Base-by-base conservation (phyloP, 495 filamentous ascomycete genomes). In the Penicillium antarcticum region DNA sequence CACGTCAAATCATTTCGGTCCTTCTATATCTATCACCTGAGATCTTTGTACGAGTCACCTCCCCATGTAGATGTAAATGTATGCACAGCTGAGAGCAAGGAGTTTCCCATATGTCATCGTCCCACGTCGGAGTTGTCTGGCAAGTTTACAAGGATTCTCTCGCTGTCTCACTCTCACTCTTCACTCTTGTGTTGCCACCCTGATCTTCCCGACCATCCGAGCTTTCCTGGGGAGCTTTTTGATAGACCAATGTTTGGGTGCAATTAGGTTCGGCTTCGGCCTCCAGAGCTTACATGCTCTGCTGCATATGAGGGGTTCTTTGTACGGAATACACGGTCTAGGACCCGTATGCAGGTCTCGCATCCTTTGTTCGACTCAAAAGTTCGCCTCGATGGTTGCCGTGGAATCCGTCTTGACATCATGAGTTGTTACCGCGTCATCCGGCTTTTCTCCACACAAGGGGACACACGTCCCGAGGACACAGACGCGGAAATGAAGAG, bases 41-140 rank as follows among this genome's bases (percentile, higher is more conserved):
- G 6, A 29, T 26, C n/a, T 19, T 54, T 33, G 52, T 39, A 54
- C 52, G 49, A 42, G 45, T 55, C 52, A 49, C 35, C 32, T 48
- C 12, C 17, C 12, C 26, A 29, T 29, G 26, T 29, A 29, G 26
- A 29, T 29, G 26, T 29, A 29, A 29, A 29, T 29, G 26, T 1
- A 9, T 29, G 26, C 23, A 33, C 46, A 39, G 42, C 24, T 2
- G 38, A 46, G 38, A 49, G 58, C 58, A 65, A 57, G 61, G 61
- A 59, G 59, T 29, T 43, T 57, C 55, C 48, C 48, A 39, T 56
- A 60, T 61, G 61, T 65, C 61, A 64, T 62, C 21, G 61, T 62
- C 52, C 61, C 45, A 65, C 61, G 7, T 57, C 35, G 47, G 52
- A 47, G 16, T 42, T 47, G 26, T 32, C 41, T 38, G 39, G 26